A percentile compares a stretch with the other conserved stretches of the same genome.
These are phyloP conservation scores for Candida silvatica DNA, from an alignment of 805 yeast species.

Conservation along the genomic window DNA sequence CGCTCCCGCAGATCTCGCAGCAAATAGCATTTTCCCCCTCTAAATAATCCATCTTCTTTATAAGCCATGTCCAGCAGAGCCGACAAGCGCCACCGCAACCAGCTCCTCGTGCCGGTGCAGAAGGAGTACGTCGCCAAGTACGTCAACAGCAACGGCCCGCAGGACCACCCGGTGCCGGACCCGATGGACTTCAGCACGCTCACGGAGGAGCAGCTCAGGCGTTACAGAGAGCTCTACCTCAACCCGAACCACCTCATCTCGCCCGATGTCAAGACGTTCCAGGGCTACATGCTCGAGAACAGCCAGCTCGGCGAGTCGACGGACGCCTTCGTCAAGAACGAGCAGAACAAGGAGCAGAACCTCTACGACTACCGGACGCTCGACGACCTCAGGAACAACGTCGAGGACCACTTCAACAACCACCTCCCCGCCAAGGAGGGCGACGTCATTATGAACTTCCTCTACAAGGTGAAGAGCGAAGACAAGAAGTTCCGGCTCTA, in stretches of 20 bases:
- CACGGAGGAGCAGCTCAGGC: slow-evolving; percentile 55
- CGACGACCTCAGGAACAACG: slow-evolving; percentile 20
- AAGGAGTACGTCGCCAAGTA: slow-evolving; percentile 60
- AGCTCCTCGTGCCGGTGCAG: slow-evolving; percentile 59
- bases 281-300: slow-evolving; percentile 56
- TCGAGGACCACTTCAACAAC: slow-evolving; percentile 49
- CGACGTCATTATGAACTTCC: slow-evolving; percentile 80
- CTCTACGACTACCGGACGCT: slow-evolving; percentile 22
- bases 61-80: slow-evolving; percentile 27
- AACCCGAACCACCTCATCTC: slow-evolving; percentile 29
- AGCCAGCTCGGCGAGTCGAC: slow-evolving; percentile 72
- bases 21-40: too few species aligned
- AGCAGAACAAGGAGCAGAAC: slow-evolving; percentile 18
- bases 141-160: slow-evolving; percentile 67
- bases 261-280: slow-evolving; percentile 54
- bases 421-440: slow-evolving; percentile 57
- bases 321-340: slow-evolving; percentile 22
- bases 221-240: slow-evolving; percentile 49
- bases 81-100: slow-evolving; percentile 50
- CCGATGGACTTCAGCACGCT: slow-evolving; percentile 65
- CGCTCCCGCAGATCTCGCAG: too few species aligned
- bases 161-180: slow-evolving; percentile 38
- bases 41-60: too few species aligned
- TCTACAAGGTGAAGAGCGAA: slow-evolving; percentile 77
- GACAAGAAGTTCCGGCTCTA: slow-evolving; percentile 30